A percentile compares a stretch with the other conserved stretches of the same genome.
Conservation (phyloP, 129 eudicot species). For the Logfia minima region DNA sequence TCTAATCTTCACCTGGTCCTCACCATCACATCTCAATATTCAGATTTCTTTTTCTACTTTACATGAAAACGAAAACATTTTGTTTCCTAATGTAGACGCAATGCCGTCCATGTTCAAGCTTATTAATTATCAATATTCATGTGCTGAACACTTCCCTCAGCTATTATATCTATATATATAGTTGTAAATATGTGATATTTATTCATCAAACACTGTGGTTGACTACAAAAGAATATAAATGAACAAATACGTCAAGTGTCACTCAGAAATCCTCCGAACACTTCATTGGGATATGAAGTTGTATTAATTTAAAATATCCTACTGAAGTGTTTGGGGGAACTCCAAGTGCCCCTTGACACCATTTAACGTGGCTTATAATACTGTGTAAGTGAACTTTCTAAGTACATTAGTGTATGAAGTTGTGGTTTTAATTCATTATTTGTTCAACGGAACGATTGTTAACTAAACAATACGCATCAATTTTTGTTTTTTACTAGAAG, state of each 20-base stretch:
- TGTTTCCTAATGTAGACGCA: conserved; percentile 14
- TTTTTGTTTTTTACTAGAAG: background rate
- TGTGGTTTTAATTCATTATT: background rate
- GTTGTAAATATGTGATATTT: background rate
- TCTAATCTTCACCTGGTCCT: conserved; percentile 10
- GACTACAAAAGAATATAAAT: background rate
- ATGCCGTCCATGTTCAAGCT: conserved; percentile 24
- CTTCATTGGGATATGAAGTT: conserved; percentile 14
- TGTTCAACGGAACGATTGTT: background rate
- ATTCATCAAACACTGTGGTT: background rate
- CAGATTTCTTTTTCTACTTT: background rate
- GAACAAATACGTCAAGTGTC: conserved; percentile 6
- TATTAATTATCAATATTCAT: background rate
- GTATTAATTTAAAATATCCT: background rate
- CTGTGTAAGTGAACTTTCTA: background rate
- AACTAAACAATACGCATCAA: background rate
- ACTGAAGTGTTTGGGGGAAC: conserved; percentile 29
- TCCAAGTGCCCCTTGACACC: conserved; percentile 17
- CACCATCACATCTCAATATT: conserved; percentile 5
- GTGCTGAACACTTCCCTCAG: background rate
- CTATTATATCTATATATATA: background rate
- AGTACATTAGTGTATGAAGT: background rate
- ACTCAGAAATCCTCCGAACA: conserved; percentile 24
- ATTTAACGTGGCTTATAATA: background rate
- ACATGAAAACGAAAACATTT: background rate